Base-by-base conservation (phyloP, 805 yeast species). In the Wickerhamomyces queroliae region DNA sequence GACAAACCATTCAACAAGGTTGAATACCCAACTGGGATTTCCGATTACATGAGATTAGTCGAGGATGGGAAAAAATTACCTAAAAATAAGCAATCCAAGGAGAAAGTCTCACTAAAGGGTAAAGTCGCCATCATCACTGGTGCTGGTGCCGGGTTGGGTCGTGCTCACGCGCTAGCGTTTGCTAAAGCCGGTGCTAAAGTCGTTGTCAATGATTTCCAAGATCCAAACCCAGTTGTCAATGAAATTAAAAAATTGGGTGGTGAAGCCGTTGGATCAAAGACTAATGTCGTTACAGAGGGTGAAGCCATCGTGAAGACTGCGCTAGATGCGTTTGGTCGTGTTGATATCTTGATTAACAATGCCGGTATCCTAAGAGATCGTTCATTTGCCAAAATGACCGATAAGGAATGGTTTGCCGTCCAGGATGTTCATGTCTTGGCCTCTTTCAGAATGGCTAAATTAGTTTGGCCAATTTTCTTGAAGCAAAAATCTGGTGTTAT, bases 181-280 rank as follows among this genome's bases (percentile, higher is more conserved):
- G 97, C 95, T 41, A 82, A 76, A 61, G 86, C 86, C 53, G 99
- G 98, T 45, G 97, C 97, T 21, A 88, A 83, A 66, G 93, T 91
- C 45, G 95, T 93, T 32, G 93, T 91, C 27, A 91, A 93, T 60
- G 98, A 91, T 61, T 80, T 91, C 47, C 74, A 67, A 50, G 83
- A 87, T 58, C 89, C 97, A 3, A 62, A 72, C 33, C 61, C 68
- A 27, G 87, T 83, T 35, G 96, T 87, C 11, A 70, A 78, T 19
- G 95, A 86, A 62, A 84, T 91, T 57, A 64, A 69, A 37, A 74
- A 73, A 16, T 95, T 95, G 34, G 69, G 70, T 17, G 90, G 87
- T 44, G 71, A 68, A 37, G 97, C 97, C 13, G 84, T 87, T 40
- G 86, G 83, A 28, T 95, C 89, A 55, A 74, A 72, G 52, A 86